A percentile compares a stretch with the other conserved stretches of the same genome.
Evolutionary conservation across 331 rosid species (phyloP).

Genomic region (Saraca asoca): DNA sequence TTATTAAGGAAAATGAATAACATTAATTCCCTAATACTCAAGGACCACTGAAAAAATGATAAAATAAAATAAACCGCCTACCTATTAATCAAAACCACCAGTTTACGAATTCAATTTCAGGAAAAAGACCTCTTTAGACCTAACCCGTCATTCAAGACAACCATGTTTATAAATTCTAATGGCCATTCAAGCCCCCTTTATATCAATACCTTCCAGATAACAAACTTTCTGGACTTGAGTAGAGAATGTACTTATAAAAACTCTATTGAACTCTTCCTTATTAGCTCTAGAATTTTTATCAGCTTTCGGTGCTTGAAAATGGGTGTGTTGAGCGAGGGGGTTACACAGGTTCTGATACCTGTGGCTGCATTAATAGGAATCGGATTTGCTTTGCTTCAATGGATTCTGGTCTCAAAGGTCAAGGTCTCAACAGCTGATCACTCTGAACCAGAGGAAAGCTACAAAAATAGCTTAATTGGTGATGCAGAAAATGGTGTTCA

Average conservation of each 20-base stretch:
- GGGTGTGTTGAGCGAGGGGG: constrained; percentile 58
- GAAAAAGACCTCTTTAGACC: constrained; percentile 18
- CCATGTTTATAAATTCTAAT: constrained; percentile 30
- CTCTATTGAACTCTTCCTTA: constrained; percentile 16
- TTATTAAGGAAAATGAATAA: background rate
- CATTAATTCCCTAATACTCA: background rate
- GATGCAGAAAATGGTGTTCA: constrained; percentile 53
- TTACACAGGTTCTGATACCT: constrained; percentile 60
- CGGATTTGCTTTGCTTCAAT: constrained; percentile 65
- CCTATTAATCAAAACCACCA: constrained; percentile 49
- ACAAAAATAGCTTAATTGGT: constrained; percentile 46
- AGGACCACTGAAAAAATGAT: background rate
- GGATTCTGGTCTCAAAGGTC: constrained; percentile 60
- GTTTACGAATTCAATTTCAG: constrained; percentile 20
- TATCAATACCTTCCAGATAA: constrained; percentile 7
- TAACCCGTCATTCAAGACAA: constrained; percentile 48
- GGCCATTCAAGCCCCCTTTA: constrained; percentile 22
- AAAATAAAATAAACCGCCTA: constrained; percentile 17
- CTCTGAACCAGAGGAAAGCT: constrained; percentile 28
- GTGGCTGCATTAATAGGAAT: constrained; percentile 58
- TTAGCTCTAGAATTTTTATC: constrained; percentile 25
- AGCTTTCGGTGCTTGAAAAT: constrained; percentile 33
- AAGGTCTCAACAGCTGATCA: constrained; percentile 40
- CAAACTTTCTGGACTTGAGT: constrained; percentile 9
- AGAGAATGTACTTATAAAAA: constrained; percentile 16